phyloP scores from a whole-genome alignment of 768 basidiomycete species.

The Galerina sulciceps region DNA sequence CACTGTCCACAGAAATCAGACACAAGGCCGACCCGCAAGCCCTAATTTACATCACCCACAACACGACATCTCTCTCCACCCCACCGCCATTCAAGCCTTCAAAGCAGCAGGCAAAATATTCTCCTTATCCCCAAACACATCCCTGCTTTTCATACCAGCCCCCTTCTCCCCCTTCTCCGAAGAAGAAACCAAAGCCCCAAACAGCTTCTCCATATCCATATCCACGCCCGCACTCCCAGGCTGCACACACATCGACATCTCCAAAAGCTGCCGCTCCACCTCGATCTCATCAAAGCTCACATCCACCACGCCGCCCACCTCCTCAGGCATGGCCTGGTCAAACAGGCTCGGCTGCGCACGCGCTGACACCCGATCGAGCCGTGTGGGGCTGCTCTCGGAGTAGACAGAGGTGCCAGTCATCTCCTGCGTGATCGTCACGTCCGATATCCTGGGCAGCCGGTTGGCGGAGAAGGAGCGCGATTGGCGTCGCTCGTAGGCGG shows the following conservation, averaged over 20 bases:
- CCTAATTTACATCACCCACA: not conserved
- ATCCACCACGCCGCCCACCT: constrained; percentile 45
- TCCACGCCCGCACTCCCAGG: constrained; percentile 19
- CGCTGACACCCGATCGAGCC: constrained; percentile 39
- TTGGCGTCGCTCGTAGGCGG: constrained; percentile 50
- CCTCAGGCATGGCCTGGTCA: constrained; percentile 63
- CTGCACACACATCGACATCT: constrained; percentile 17
- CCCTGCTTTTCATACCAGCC: constrained; percentile 30
- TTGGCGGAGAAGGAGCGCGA: constrained; percentile 23
- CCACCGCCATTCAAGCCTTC: not conserved
- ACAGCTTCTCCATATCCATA: constrained; percentile 15
- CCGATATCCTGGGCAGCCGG: constrained; percentile 28
- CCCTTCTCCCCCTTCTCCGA: constrained; percentile 15
- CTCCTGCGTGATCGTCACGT: constrained; percentile 21
- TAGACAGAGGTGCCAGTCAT: constrained; percentile 21
- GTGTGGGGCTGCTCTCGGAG: constrained; percentile 54
- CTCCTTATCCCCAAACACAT: constrained; percentile 55
- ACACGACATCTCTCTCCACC: not conserved
- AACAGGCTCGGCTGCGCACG: constrained; percentile 54
- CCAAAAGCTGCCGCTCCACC: constrained; percentile 34
- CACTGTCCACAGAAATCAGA: not conserved
- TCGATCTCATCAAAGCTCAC: constrained; percentile 58
- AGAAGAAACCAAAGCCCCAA: constrained; percentile 4
- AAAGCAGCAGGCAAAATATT: constrained; percentile 38
- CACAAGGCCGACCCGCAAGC: constrained; percentile 12